phyloP scores from a whole-genome alignment of 768 basidiomycete species.

The Dioszegia hungarica region DNA sequence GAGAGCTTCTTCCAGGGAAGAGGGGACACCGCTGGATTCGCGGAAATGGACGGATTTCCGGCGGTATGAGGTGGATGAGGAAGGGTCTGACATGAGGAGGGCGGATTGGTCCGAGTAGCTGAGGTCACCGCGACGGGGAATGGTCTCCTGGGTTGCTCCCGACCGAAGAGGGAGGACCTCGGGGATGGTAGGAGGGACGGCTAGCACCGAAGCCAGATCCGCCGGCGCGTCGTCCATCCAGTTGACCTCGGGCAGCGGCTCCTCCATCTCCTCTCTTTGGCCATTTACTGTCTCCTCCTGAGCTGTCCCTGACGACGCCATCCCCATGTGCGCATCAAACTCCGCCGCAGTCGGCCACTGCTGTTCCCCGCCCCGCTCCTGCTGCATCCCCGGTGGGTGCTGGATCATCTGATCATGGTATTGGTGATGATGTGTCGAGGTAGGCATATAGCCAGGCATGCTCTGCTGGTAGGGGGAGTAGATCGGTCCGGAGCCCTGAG shows the following conservation, averaged over 20 bases:
- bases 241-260: slow-evolving; percentile 1
- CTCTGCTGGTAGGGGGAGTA: background rate
- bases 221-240: slow-evolving; percentile 1
- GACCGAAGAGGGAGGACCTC: slow-evolving; percentile 4
- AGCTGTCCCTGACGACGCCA: background rate
- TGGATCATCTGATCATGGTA: background rate
- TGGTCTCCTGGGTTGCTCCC: slow-evolving; percentile 1
- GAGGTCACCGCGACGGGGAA: background rate
- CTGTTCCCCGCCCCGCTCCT: no score
- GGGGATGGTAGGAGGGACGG: slow-evolving; percentile 1
- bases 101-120: slow-evolving; percentile 29
- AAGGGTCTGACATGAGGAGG: slow-evolving; percentile 14
- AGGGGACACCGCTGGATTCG: slow-evolving; percentile 21
- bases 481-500: background rate
- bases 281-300: no score
- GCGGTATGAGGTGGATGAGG: background rate
- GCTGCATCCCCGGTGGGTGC: background rate
- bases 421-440: background rate
- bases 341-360: slow-evolving; percentile 4
- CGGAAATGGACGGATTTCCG: slow-evolving; percentile 37
- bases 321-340: background rate
- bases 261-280: background rate
- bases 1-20: slow-evolving; percentile 30
- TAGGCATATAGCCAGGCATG: background rate
- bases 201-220: background rate